Evolutionary conservation across 2,329 filamentous ascomycete genomes (phyloP).

Genomic region (Fusarium solani-melongenae): DNA sequence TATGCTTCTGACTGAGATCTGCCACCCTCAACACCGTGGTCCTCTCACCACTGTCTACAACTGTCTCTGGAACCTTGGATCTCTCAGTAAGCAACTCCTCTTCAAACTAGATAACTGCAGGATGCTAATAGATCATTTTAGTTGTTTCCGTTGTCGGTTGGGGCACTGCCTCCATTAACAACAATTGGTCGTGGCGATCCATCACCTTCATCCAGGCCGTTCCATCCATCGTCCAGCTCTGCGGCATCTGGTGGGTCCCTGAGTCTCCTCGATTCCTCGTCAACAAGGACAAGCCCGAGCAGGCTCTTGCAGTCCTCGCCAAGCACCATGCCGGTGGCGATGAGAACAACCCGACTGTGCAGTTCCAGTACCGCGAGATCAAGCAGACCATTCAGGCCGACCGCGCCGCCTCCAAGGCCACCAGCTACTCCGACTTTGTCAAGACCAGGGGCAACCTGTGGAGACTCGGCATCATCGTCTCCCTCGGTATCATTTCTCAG

Average conservation of each 20-base stretch:
- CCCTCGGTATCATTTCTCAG: slow-evolving; percentile 74
- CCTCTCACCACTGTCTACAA: slow-evolving; percentile 75
- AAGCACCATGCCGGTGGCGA: slow-evolving; percentile 74
- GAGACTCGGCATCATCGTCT: slow-evolving; percentile 70
- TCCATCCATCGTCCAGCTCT: slow-evolving; percentile 70
- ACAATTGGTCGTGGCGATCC: slow-evolving; percentile 75
- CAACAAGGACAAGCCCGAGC: slow-evolving; percentile 70
- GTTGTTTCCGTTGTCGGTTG: slow-evolving; percentile 72
- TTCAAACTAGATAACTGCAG: fast-evolving
- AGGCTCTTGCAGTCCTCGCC: slow-evolving; percentile 70
- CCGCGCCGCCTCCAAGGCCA: slow-evolving; percentile 58
- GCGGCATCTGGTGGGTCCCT: slow-evolving; percentile 75
- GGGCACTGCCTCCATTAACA: slow-evolving; percentile 67
- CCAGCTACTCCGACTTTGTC: slow-evolving; percentile 70
- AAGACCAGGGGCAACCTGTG: slow-evolving; percentile 72
- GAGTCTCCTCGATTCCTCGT: slow-evolving; percentile 75
- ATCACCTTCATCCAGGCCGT: slow-evolving; percentile 73
- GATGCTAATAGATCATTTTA: not conserved
- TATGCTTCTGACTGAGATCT: slow-evolving; percentile 72
- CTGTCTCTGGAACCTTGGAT: slow-evolving; percentile 73
- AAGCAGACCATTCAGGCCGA: slow-evolving; percentile 71
- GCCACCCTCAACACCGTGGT: slow-evolving; percentile 75
- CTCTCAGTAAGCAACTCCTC: slow-evolving; percentile 46
- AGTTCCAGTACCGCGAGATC: slow-evolving; percentile 75
- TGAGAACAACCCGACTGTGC: slow-evolving; percentile 67